Evolutionary conservation across 352 stramenopile genomes (phyloP).

Genomic region (Phytopythium boreale): DNA sequence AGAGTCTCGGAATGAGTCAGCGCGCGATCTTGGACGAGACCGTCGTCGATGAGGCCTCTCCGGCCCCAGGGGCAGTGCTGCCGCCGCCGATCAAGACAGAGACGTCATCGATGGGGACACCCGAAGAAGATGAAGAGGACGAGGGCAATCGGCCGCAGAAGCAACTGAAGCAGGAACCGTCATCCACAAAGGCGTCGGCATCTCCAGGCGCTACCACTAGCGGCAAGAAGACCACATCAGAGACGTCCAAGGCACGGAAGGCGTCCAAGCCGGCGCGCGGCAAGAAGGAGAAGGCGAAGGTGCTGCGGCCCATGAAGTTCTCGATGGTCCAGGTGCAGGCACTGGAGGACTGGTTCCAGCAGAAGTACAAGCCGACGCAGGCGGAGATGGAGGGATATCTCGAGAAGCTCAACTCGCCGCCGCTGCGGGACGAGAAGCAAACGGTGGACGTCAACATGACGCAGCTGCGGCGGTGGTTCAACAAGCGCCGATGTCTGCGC

Average conservation of each 20-base stretch:
- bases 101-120: conserved; percentile 13
- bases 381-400: conserved; percentile 80
- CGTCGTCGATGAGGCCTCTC: conserved; percentile 37
- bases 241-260: conserved; percentile 4
- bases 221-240: neutral
- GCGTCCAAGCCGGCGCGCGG: neutral
- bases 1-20: conserved; percentile 64
- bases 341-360: conserved; percentile 81
- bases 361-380: conserved; percentile 84
- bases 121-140: conserved; percentile 5
- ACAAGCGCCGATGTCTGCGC: conserved; percentile 81
- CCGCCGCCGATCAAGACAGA: conserved; percentile 28
- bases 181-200: neutral
- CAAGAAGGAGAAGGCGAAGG: conserved; percentile 37
- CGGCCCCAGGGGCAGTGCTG: conserved; percentile 10
- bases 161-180: conserved; percentile 6
- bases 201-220: neutral
- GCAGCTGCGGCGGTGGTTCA: conserved; percentile 82
- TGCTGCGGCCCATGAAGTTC: conserved; percentile 84
- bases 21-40: conserved; percentile 43
- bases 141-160: conserved; percentile 1
- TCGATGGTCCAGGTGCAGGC: conserved; percentile 80
- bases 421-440: conserved; percentile 79
- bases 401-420: conserved; percentile 53
- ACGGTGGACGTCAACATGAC: conserved; percentile 84